Base-by-base conservation (phyloP, 23 red algal genomes). In the Pyropia haitanensis region DNA sequence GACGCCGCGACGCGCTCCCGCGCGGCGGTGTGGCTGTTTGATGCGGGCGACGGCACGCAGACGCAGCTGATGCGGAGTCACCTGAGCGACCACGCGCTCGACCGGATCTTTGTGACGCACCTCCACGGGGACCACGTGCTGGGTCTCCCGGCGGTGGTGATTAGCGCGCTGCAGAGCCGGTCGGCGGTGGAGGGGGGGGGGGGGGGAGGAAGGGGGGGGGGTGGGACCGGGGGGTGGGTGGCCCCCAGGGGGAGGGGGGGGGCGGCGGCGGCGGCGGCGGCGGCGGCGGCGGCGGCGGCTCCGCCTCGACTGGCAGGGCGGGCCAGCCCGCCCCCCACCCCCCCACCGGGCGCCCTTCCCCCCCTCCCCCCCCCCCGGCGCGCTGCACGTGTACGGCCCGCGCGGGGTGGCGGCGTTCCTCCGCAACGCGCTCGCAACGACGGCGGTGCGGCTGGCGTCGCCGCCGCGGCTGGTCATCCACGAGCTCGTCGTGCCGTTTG, bases 41-140 rank as follows among this genome's bases (percentile, higher is more conserved):
- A 95, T 69, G 82, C 81, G 27, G 90, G 90, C 12, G 90, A 95
- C 58, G 78, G 77, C 58, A 79, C 90, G 0, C 51, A 67, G 30
- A 64, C 62, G 55, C 82, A 81, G 56, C 62, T 95, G 48, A 63
- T 82, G 46, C 65, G 90, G 58, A 81, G 65, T 14, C 63, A 49
- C 53, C 76, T 77, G 76, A 76, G 62, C 50, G 61, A 81, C 25
- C 67, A 69, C 32, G 52, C 65, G 28, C 68, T 95, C 10, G 56
- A 64, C 13, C 75, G 76, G n/a, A 98, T 98, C 22, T 98, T 91
- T 44, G 68, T 98, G 22, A 91, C 94, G 6, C 94, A 98, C 71
- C 51, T 98, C 29, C 94, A 98, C 61, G 85, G 85, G 14, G 94
- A 98, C 58, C 94, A 98, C 65, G 72, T 89, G 29, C 88, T 75